A percentile compares a stretch with the other conserved stretches of the same genome.
Conservation (phyloP, 805 yeast species). For the Jamesozyma hellenica region DNA sequence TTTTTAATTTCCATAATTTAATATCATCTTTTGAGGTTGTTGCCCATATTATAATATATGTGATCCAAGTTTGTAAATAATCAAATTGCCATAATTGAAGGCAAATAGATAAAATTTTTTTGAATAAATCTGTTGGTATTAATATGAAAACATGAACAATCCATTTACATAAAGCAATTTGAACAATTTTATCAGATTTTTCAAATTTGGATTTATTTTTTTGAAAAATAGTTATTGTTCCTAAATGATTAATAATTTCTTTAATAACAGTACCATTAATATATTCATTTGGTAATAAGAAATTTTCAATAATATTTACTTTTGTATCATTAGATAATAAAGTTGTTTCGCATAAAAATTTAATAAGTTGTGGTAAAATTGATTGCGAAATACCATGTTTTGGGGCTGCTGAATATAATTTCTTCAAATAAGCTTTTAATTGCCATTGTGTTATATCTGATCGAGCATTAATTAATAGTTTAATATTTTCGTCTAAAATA, state of each 20-base stretch:
- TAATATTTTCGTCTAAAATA: slow-evolving; percentile 3
- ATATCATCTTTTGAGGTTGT: slow-evolving; percentile 24
- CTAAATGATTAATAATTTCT: slow-evolving; percentile 25
- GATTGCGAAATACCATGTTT: slow-evolving; percentile 15
- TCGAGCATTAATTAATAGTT: slow-evolving; percentile 1
- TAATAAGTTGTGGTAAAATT: slow-evolving; percentile 10
- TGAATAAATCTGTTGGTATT: slow-evolving; percentile 12
- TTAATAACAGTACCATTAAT: slow-evolving; percentile 20
- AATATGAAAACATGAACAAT: slow-evolving; percentile 25
- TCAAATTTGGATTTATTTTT: slow-evolving; percentile 8
- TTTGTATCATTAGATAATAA: slow-evolving; percentile 12
- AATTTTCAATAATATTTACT: slow-evolving; percentile 19
- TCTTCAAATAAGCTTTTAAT: slow-evolving; percentile 3
- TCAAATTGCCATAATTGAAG: slow-evolving; percentile 31
- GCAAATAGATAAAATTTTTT: slow-evolving; percentile 20
- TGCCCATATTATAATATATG: slow-evolving; percentile 28
- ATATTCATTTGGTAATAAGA: slow-evolving; percentile 23
- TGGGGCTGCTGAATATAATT: slow-evolving; percentile 8
- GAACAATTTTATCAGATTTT: slow-evolving; percentile 17
- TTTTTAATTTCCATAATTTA: slow-evolving; percentile 22
- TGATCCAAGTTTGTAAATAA: slow-evolving; percentile 28
- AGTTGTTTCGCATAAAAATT: slow-evolving; percentile 13
- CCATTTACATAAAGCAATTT: slow-evolving; percentile 28
- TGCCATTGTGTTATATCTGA: slow-evolving; percentile 6
- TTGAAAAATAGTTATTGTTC: slow-evolving; percentile 17